Percentiles rank a stretch among this genome's conserved stretches.
Evolutionary conservation across 257 asterid genomes (phyloP).

Genomic region (Forsythia viridissima): DNA sequence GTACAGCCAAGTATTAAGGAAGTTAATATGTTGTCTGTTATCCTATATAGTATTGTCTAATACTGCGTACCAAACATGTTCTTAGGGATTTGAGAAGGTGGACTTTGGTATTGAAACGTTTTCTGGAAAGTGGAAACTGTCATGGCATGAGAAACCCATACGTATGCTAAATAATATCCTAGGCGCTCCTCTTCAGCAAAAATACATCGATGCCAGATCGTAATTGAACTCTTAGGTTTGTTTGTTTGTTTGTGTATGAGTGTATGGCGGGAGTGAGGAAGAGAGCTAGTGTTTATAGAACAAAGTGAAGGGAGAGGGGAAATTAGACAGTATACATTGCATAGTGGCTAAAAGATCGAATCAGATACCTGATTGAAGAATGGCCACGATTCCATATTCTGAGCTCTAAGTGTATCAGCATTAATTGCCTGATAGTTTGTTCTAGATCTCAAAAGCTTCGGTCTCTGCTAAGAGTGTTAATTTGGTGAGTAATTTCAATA

Average conservation of each 20-base stretch:
- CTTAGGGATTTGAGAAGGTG: neutral
- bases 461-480: conserved; percentile 35
- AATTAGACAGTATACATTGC: neutral
- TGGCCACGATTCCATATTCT: conserved; percentile 52
- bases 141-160: too few species aligned
- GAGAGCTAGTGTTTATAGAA: neutral
- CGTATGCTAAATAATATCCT: too few species aligned
- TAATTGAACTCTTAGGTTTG: too few species aligned
- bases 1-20: neutral
- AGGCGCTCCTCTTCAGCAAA: too few species aligned
- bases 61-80: neutral
- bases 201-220: too few species aligned
- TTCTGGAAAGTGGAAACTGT: too few species aligned
- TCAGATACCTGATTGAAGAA: conserved; percentile 45
- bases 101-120: neutral
- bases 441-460: conserved; percentile 44
- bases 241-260: too few species aligned
- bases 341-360: neutral
- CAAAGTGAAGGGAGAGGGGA: neutral
- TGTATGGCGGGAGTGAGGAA: too few species aligned
- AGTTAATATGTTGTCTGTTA: neutral
- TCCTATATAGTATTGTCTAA: neutral
- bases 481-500: neutral
- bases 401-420: conserved; percentile 52
- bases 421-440: conserved; percentile 49